Conservation (phyloP, 495 filamentous ascomycete genomes). For the Parathielavia appendiculata region DNA sequence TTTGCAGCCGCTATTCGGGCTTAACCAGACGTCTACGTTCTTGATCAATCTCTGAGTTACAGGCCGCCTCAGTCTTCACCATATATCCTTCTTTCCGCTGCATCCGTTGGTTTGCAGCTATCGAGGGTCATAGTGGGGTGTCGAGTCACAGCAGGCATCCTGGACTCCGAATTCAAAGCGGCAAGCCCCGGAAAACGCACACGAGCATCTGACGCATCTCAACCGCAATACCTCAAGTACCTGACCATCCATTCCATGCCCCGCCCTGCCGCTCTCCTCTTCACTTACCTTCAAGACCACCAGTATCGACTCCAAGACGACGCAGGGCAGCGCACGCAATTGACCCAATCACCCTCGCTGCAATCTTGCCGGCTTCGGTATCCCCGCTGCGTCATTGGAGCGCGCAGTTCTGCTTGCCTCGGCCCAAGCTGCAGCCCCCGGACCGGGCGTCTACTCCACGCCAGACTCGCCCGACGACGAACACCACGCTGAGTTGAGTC, state of each 20-base stretch:
- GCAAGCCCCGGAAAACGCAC: constrained; percentile 10
- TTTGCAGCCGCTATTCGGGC: too few relatives aligned
- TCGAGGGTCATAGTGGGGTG: constrained; percentile 5
- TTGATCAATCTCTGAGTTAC: too few relatives aligned
- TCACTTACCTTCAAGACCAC: background rate
- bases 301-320: constrained; percentile 6
- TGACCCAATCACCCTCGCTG: constrained; percentile 1
- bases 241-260: constrained; percentile 2
- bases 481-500: background rate
- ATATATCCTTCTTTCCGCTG: too few relatives aligned
- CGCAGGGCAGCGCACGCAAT: background rate
- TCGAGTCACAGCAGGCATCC: constrained; percentile 1
- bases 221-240: background rate
- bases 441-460: constrained; percentile 16
- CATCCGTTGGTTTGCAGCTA: constrained; percentile 7
- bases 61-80: too few relatives aligned
- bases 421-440: constrained; percentile 16
- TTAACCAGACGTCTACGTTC: too few relatives aligned
- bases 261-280: constrained; percentile 5
- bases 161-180: constrained; percentile 4
- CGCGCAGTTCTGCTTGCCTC: constrained; percentile 27
- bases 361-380: constrained; percentile 14
- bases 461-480: constrained; percentile 1
- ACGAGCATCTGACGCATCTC: constrained; percentile 12
- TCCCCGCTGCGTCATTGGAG: constrained; percentile 18